Evolutionary conservation across 345 rosid genomes (phyloP).

Genomic region (Arabidopsis arenosa): DNA sequence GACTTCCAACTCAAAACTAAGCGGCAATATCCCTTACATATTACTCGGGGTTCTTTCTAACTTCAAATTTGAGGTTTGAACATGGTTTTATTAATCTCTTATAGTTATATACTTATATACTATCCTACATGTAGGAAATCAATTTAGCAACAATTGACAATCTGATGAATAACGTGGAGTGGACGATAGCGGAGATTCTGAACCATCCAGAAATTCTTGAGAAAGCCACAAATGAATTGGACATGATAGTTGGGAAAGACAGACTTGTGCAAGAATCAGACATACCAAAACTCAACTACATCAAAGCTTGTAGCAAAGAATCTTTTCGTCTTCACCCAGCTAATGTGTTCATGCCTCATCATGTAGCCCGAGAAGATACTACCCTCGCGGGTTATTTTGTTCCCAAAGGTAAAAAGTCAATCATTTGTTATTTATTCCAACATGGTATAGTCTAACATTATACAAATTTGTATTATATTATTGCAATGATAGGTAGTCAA

Average conservation of each 20-base stretch:
- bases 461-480: no score
- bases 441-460: not conserved
- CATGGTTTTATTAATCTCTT: no score
- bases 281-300: slow-evolving; percentile 41
- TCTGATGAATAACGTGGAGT: slow-evolving; percentile 45
- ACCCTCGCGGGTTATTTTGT: slow-evolving; percentile 44
- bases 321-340: slow-evolving; percentile 44
- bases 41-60: no score
- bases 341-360: slow-evolving; percentile 40
- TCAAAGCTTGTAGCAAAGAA: slow-evolving; percentile 43
- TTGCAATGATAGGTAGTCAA: slow-evolving; percentile 38
- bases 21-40: no score
- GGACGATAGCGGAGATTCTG: slow-evolving; percentile 50
- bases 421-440: not conserved
- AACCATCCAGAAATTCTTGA: slow-evolving; percentile 40
- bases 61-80: no score
- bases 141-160: slow-evolving; percentile 30
- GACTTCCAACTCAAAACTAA: no score
- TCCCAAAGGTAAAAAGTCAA: slow-evolving; percentile 40
- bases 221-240: slow-evolving; percentile 41
- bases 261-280: slow-evolving; percentile 49
- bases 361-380: slow-evolving; percentile 43
- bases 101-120: no score
- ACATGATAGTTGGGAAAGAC: slow-evolving; percentile 44
- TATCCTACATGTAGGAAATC: slow-evolving; percentile 7